phyloP scores from a whole-genome alignment of 2,329 filamentous ascomycete species.

The Penicillium sclerotigenum region DNA sequence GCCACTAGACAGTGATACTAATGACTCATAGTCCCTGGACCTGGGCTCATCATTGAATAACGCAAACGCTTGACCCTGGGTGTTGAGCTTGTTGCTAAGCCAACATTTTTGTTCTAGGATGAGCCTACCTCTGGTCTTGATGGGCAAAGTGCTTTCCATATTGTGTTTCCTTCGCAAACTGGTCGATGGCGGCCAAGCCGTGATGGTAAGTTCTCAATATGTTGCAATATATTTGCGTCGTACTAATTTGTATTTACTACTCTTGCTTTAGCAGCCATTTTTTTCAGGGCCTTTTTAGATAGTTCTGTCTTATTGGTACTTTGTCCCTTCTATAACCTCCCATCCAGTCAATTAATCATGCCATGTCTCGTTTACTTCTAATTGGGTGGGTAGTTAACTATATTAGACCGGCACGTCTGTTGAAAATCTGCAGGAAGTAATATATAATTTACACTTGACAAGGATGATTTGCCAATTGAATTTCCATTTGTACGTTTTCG shows the following conservation, averaged over 20 bases:
- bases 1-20: background rate
- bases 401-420: background rate
- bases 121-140: slow-evolving; percentile 64
- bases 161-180: slow-evolving; percentile 64
- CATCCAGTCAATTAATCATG: background rate
- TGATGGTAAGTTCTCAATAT: slow-evolving; percentile 48
- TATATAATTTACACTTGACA: too few species aligned
- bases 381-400: background rate
- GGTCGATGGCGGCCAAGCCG: slow-evolving; percentile 63
- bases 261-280: background rate
- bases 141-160: slow-evolving; percentile 58
- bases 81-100: slow-evolving; percentile 59
- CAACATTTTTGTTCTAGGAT: slow-evolving; percentile 60
- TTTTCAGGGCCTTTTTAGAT: background rate
- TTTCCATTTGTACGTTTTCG: background rate
- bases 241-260: background rate
- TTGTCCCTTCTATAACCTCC: background rate
- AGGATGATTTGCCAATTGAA: background rate
- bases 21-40: slow-evolving; percentile 42
- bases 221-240: too few species aligned
- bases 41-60: slow-evolving; percentile 63
- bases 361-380: background rate
- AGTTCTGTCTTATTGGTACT: background rate
- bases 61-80: slow-evolving; percentile 62
- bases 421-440: too few species aligned